These are phyloP conservation scores for Diplodia corticola DNA, from an alignment of 2,329 filamentous ascomycete species.

Conservation along the genomic window DNA sequence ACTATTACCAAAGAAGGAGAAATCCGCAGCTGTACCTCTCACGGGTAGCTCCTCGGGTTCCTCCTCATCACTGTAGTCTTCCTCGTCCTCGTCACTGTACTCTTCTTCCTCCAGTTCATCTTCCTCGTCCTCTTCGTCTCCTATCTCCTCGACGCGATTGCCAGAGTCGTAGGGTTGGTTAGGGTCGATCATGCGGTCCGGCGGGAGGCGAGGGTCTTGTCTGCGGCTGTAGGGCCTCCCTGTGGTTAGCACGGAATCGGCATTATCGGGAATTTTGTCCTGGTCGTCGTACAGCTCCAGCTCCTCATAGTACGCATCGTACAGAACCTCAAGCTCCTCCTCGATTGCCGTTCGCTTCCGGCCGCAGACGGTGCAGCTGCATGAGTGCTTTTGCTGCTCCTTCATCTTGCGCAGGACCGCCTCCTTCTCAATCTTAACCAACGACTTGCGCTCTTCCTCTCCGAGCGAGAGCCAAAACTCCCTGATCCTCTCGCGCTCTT, in stretches of 20 bases:
- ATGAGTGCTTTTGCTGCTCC: slow-evolving; percentile 98
- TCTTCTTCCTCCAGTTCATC: slow-evolving; percentile 55
- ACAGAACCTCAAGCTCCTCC: slow-evolving; percentile 94
- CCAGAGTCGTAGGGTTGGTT: slow-evolving; percentile 66
- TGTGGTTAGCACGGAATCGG: slow-evolving; percentile 67
- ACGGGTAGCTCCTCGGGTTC: slow-evolving; percentile 62
- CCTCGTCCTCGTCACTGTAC: slow-evolving; percentile 56
- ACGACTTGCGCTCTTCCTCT: slow-evolving; percentile 89
- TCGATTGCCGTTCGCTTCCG: slow-evolving; percentile 96
- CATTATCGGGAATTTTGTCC: slow-evolving; percentile 65
- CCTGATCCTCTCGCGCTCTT: slow-evolving; percentile 96
- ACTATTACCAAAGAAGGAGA: slow-evolving; percentile 97
- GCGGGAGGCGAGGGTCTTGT: slow-evolving; percentile 48
- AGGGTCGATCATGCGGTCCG: slow-evolving; percentile 58
- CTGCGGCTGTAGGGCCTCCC: slow-evolving; percentile 29
- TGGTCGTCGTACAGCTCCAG: slow-evolving; percentile 95
- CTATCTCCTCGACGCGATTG: slow-evolving; percentile 62
- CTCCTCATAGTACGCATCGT: slow-evolving; percentile 98
- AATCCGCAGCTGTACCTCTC: slow-evolving; percentile 72
- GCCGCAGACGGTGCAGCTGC: slow-evolving; percentile 95
- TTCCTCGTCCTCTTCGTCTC: slow-evolving; percentile 58
- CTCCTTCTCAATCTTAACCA: slow-evolving; percentile 98
- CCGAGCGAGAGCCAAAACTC: slow-evolving; percentile 95
- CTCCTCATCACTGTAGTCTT: slow-evolving; percentile 63
- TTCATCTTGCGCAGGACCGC: slow-evolving; percentile 99